Percentiles rank a stretch among this genome's conserved stretches.
Conservation (phyloP, 108 stramenopile species). For the Nitzschia sp. region DNA sequence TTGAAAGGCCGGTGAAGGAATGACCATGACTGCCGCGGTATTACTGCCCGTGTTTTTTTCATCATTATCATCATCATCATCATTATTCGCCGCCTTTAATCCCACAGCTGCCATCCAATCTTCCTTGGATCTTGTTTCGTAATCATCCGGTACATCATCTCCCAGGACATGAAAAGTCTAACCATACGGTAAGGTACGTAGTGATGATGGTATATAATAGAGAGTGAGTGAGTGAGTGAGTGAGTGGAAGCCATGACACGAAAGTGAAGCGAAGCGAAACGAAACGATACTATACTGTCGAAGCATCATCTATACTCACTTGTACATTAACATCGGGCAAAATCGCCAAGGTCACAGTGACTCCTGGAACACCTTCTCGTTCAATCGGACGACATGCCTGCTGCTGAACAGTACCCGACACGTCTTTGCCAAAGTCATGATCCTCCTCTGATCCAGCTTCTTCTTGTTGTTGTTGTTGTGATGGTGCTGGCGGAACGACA, state of each 20-base stretch:
- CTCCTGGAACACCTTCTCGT: constrained; percentile 68
- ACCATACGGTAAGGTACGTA: no score
- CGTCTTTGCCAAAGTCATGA: neutral
- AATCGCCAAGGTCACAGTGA: constrained; percentile 57
- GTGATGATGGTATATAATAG: no score
- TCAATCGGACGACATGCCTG: constrained; percentile 50
- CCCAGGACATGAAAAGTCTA: constrained; percentile 61
- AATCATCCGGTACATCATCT: constrained; percentile 71
- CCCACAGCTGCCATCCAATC: constrained; percentile 52
- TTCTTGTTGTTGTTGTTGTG: constrained; percentile 2
- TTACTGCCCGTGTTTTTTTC: no score
- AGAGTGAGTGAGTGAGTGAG: no score
- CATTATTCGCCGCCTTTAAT: constrained; percentile 20
- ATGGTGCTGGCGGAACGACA: neutral
- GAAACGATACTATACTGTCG: no score
- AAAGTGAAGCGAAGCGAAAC: no score
- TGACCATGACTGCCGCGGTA: constrained; percentile 56
- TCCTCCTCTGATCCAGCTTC: neutral
- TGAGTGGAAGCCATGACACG: no score
- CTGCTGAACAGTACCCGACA: neutral
- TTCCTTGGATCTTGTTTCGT: constrained; percentile 23
- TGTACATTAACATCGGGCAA: constrained; percentile 65
- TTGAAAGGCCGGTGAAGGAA: constrained; percentile 76
- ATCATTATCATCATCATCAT: constrained; percentile 29
- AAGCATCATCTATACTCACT: constrained; percentile 23